These are phyloP conservation scores for Lactarius pseudohatsudake DNA, from an alignment of 768 basidiomycete genomes.

Conservation along the genomic window DNA sequence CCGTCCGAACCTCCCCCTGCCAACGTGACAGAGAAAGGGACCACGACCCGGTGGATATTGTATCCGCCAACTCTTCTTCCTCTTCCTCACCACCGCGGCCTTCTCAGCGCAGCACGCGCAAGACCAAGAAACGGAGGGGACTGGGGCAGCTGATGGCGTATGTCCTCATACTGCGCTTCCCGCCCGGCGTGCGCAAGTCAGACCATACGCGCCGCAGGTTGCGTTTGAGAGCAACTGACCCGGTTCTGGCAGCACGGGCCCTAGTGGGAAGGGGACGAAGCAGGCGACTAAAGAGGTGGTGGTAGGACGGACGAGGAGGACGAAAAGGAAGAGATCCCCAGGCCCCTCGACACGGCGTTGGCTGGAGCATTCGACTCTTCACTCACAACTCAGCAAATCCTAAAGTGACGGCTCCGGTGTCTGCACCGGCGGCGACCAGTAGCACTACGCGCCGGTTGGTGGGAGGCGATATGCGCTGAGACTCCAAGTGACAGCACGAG, in stretches of 20 bases:
- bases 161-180: not conserved
- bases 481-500: too few relatives aligned
- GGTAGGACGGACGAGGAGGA: too few relatives aligned
- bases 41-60: not conserved
- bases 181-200: not conserved
- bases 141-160: not conserved
- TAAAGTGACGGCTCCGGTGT: too few relatives aligned
- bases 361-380: too few relatives aligned
- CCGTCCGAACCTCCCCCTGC: not conserved
- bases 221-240: not conserved
- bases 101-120: not conserved
- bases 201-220: constrained; percentile 9
- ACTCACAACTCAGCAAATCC: too few relatives aligned
- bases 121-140: constrained; percentile 1
- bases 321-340: too few relatives aligned
- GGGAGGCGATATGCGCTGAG: too few relatives aligned
- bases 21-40: not conserved
- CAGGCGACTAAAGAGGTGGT: too few relatives aligned
- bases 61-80: constrained; percentile 1
- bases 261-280: too few relatives aligned
- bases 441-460: too few relatives aligned
- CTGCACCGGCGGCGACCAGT: too few relatives aligned
- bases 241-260: not conserved
- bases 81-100: not conserved
- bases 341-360: too few relatives aligned